Base-by-base conservation (phyloP, 2,329 filamentous ascomycete genomes). In the Neobulgaria alba region DNA sequence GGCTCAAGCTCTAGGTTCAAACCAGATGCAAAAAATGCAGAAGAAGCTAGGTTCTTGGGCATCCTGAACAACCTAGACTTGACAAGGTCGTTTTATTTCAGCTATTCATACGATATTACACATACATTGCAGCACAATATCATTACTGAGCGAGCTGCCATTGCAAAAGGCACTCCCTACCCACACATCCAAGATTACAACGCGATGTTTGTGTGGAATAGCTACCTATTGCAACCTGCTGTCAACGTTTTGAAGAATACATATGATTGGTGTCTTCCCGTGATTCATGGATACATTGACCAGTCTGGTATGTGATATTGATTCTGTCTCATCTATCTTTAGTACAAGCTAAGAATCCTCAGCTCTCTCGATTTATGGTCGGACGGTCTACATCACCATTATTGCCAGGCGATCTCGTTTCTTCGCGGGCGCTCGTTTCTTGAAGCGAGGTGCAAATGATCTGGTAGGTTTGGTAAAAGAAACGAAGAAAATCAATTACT, bases 161-260 rank as follows among this genome's bases (percentile, higher is more conserved):
- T 94, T 36, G 72, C 77, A 20, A 69, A 79, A 45, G 85, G 84
- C 1, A 63, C 71, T 10, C 67, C 75, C 2, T 72, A 75, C 19
- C 69, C 73, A 5, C 68, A 71, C 30, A 68, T 73, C 19, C 72
- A 75, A 21, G 77, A 88, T 52, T 83, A 83, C 59, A 94, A 95
- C 56, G 77, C 83, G 29, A 98, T 98, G 92, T 98, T 98, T 58
- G 84, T 96, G 2, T 98, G 92, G 92, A 98, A 98, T 54, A 78
- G 85, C 52, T 85, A 95, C 61, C 71, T 98, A 3, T 72, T 98
- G 14, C 72, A 82, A 45, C 89, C 92, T 0, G 87, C 83, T 0
- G 68, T 75, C 10, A 64, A 68, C 14, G 73, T 73, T 4, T 67
- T 98, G 29, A 82, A 82, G 48, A 84, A 89, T 53, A 80, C 86